phyloP scores from a whole-genome alignment of 331 rosid genomes.

The Quercus lobata region DNA sequence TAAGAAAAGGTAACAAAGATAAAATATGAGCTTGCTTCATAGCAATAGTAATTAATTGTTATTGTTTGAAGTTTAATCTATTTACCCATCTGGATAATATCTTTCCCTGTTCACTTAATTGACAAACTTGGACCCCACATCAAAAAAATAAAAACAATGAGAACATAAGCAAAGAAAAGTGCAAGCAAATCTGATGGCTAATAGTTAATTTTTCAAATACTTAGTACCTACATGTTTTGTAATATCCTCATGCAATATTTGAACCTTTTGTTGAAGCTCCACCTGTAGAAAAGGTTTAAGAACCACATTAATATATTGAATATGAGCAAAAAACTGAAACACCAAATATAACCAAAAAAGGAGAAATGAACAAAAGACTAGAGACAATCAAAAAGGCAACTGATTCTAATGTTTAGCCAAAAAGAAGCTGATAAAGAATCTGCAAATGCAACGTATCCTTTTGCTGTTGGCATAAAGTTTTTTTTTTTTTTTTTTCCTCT shows the following conservation, averaged over 20 bases:
- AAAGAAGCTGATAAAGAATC: not conserved
- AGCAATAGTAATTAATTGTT: no score
- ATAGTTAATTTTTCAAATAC: not conserved
- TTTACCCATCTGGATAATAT: no score
- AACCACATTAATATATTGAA: slow-evolving; percentile 1
- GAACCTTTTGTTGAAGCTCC: slow-evolving; percentile 55
- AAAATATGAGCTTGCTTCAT: no score
- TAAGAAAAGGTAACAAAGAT: no score
- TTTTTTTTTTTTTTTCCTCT: no score
- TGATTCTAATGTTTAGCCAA: not conserved
- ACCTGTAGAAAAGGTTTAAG: slow-evolving; percentile 31
- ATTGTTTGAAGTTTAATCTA: no score
- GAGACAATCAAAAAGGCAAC: not conserved
- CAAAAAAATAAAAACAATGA: not conserved
- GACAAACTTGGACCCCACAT: not conserved
- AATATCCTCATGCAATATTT: slow-evolving; percentile 57
- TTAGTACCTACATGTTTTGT: slow-evolving; percentile 53
- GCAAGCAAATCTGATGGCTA: not conserved
- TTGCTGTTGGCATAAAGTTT: not conserved
- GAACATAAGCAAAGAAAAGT: not conserved
- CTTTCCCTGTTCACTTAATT: not conserved
- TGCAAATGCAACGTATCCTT: not conserved
- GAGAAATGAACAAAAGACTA: not conserved
- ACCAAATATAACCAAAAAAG: not conserved
- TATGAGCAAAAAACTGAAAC: not conserved